These are phyloP conservation scores for Colletotrichum tabaci DNA, from an alignment of 2,329 filamentous ascomycete species.

Conservation along the genomic window DNA sequence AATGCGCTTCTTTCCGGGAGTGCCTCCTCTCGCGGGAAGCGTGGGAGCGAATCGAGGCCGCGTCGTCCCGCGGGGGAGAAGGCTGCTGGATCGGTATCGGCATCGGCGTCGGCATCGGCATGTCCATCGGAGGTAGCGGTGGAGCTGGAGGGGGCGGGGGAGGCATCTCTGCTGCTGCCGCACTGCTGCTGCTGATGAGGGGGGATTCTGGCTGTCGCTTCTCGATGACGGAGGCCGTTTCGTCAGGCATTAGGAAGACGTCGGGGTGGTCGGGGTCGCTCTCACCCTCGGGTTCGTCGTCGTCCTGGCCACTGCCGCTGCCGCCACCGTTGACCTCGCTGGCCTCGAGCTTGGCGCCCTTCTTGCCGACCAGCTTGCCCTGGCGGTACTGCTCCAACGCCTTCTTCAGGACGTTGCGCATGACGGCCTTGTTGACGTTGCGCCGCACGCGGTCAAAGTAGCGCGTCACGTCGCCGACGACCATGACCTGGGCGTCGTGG, in stretches of 20 bases:
- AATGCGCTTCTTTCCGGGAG: slow-evolving; percentile 25
- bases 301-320: slow-evolving; percentile 26
- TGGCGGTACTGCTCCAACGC: slow-evolving; percentile 39
- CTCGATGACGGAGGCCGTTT: slow-evolving; percentile 13
- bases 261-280: slow-evolving; percentile 31
- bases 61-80: slow-evolving; percentile 28
- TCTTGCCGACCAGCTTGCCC: slow-evolving; percentile 36
- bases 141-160: slow-evolving; percentile 36
- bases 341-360: slow-evolving; percentile 35
- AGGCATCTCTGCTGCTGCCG: slow-evolving; percentile 19
- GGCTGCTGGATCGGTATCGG: slow-evolving; percentile 21
- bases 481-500: slow-evolving; percentile 41
- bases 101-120: slow-evolving; percentile 17
- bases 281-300: slow-evolving; percentile 34
- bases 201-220: slow-evolving; percentile 28
- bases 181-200: neutral
- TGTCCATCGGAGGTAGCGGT: slow-evolving; percentile 32
- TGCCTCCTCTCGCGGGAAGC: slow-evolving; percentile 35
- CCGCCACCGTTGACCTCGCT: slow-evolving; percentile 35
- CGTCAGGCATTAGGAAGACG: slow-evolving; percentile 23
- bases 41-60: slow-evolving; percentile 36
- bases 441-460: slow-evolving; percentile 39
- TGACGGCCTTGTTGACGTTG: slow-evolving; percentile 40
- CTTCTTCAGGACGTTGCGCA: slow-evolving; percentile 40
- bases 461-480: slow-evolving; percentile 38